Base-by-base conservation (phyloP, 192 early-diverging fungal genomes). In the Coemansia biformis region DNA sequence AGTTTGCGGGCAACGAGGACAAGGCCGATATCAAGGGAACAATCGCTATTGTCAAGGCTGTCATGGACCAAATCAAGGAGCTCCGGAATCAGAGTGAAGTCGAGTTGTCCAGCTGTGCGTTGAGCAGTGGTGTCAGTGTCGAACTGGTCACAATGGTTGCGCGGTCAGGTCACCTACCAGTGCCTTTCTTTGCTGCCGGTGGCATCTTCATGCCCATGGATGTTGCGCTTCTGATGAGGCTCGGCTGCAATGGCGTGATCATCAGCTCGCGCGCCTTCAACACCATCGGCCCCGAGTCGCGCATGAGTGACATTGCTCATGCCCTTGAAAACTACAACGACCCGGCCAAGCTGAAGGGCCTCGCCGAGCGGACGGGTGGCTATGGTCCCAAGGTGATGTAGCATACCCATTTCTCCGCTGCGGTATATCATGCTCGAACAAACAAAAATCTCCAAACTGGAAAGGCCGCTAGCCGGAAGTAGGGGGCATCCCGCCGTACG, bases 221-320 rank as follows among this genome's bases (percentile, higher is more conserved):
- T 79, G 92, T 91, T 56, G 95, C 93, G 14, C 57, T 93, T 49
- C 92, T 98, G 86, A 95, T 95, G 88, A 85, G 88, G 66, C 78
- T 91, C 31, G 95, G 95, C 43, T 89, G 92, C 67, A 93, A 98
- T 70, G 95, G 95, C 69, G 89, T 89, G 40, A 91, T 98, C 66
- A 87, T 95, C 43, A 89, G 89, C 36, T 84, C 87, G 12, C 86
- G 87, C 40, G 91, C 95, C 70, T 98, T 98, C 77, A 85, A 90
- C 66, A 74, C 71, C 24, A 77, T 83, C 15, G 86, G 94, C 66
- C 91, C 92, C 0, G 86, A 83, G 43, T 86, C 87, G 77, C 86
- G 92, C 48, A 88, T 92, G 24, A 63, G 78, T 15, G 90, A 88
- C 31, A 94, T 89, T 54, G 87, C 93, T 34, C 83, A 88, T 63